These are phyloP conservation scores for Boletus insuetus DNA, from an alignment of 768 basidiomycete species.

Conservation along the genomic window DNA sequence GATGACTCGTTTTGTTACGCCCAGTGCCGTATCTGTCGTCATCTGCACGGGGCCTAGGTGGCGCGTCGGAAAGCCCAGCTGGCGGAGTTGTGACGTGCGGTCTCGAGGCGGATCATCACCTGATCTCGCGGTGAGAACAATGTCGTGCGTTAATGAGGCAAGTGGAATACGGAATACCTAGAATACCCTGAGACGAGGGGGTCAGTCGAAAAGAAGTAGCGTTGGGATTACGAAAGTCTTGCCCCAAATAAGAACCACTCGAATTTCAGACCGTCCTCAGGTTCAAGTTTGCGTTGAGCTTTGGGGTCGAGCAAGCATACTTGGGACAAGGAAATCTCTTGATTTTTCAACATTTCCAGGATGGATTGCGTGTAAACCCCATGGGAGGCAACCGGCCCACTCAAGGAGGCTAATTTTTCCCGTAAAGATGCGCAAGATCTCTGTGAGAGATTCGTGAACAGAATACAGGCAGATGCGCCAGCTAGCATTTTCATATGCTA, in stretches of 20 bases:
- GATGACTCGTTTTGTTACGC: conserved; percentile 83
- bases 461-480: conserved; percentile 58
- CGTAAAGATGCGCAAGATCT: conserved; percentile 57
- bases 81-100: conserved; percentile 84
- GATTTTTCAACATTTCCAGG: conserved; percentile 13
- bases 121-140: conserved; percentile 24
- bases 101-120: conserved; percentile 97
- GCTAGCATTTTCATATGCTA: conserved; percentile 86
- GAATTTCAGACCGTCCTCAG: conserved; percentile 80
- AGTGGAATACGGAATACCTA: conserved; percentile 43
- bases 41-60: conserved; percentile 90
- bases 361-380: conserved; percentile 24
- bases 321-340: conserved; percentile 43
- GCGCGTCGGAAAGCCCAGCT: conserved; percentile 81
- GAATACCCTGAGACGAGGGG: conserved; percentile 47
- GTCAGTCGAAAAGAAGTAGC: not conserved
- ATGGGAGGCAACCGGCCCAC: conserved; percentile 18
- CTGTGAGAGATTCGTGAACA: conserved; percentile 87
- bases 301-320: conserved; percentile 96
- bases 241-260: conserved; percentile 92
- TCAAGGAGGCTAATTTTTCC: conserved; percentile 16
- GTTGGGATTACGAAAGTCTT: conserved; percentile 22
- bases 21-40: conserved; percentile 97
- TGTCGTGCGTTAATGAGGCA: not conserved
- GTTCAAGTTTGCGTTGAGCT: conserved; percentile 63